Evolutionary conservation across 169 alveolate species (phyloP), one percentile per base, ranked within the genome.

Genomic region (Plasmodium blacklocki): DNA sequence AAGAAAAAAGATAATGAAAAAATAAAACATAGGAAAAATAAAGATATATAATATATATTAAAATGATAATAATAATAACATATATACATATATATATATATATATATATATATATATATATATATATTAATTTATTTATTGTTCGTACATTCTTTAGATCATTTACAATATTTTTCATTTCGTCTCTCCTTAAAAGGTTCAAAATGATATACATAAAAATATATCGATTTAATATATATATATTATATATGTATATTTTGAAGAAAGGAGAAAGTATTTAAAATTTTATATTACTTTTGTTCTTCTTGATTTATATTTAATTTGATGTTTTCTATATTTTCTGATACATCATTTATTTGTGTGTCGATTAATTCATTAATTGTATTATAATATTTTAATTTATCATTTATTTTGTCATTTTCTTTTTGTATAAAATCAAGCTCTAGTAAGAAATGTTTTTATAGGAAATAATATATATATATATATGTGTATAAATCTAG

Each of bases 91-190:
- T 54, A n/a, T 54, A n/a, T 12, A 9, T n/a, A 54, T 14, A 0
- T 1, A 23, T 23, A 23, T 23, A 23, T 3, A 14, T 14, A 56
- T n/a, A 14, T 15, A 56, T 5, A 6, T 6, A 11, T 15, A 56
- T 56, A 15, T 56, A 15, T 14, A 11, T 15, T 11, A 2, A 0
- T 56, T 56, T 6, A 4, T 56, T 15, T 56, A 15, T 56, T 56
- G 12, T n/a, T 21, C 90, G 43, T 80, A 80, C 90, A 62, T 43
- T 67, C 60, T 80, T 80, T 50, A 80, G 68, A 23, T 80, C 85
- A 43, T 63, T 72, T 43, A 80, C 68, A 26, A 67, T 47, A 43
- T 68, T 80, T 80, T 67, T 54, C 52, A 80, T 68, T 39, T 80
- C 90, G 6, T 67, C 39, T 52, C 70, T 80, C 73, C 90, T 80